A percentile compares a stretch with the other conserved stretches of the same genome.
Conservation (phyloP, 257 asterid genomes). For the Fraxinus americana region DNA sequence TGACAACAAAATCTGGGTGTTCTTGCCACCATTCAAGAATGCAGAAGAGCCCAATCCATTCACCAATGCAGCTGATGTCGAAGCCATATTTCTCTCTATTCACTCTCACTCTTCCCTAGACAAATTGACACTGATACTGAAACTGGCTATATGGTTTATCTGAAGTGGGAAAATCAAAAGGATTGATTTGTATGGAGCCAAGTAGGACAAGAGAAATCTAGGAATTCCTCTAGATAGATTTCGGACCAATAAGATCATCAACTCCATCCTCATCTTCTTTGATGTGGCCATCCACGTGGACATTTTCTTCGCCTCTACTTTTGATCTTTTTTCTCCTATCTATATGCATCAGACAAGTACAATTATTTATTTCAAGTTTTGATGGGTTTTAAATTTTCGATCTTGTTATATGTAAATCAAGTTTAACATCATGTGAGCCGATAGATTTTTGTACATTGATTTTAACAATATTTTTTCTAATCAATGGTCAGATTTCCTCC, state of each 20-base stretch:
- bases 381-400: neutral
- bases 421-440: too few relatives aligned
- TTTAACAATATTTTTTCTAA: too few relatives aligned
- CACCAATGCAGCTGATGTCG: constrained; percentile 85
- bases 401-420: too few relatives aligned
- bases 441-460: too few relatives aligned
- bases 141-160: neutral
- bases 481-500: too few relatives aligned
- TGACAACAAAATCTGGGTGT: constrained; percentile 55
- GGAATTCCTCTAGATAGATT: constrained; percentile 45
- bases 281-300: constrained; percentile 41
- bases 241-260: constrained; percentile 51
- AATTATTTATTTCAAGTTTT: neutral
- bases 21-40: constrained; percentile 81
- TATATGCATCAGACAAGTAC: neutral
- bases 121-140: neutral
- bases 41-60: constrained; percentile 69
- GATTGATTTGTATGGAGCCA: constrained; percentile 43
- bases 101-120: neutral
- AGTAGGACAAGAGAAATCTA: constrained; percentile 60
- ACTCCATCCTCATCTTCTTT: constrained; percentile 36
- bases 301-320: constrained; percentile 35
- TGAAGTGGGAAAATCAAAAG: constrained; percentile 3
- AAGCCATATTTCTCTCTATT: constrained; percentile 51
- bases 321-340: neutral